Base-by-base conservation (phyloP, 176 grass and related monocot genomes). In the Secale cereale region DNA sequence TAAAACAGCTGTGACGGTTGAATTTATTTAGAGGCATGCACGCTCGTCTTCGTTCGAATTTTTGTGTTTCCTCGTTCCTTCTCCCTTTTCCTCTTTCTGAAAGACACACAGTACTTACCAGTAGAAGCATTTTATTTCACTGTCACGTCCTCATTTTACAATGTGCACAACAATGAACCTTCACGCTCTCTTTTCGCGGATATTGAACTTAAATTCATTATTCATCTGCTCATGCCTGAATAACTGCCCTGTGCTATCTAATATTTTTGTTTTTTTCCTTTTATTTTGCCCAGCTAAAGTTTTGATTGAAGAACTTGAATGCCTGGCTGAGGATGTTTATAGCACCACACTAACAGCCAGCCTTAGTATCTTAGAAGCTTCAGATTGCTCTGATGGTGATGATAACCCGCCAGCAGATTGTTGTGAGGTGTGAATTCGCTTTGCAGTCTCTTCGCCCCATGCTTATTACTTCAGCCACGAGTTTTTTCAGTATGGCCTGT, bases 291-390 rank as follows among this genome's bases (percentile, higher is more conserved):
- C 91, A 92, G 91, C 79, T 37, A 78, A 92, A 80, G 30, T 27
- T 74, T 78, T 86, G 78, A 80, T 92, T 65, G 35, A 89, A 33
- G 80, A 92, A 80, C 62, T 89, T 32, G 46, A 85, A 37, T 36
- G 50, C 71, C 80, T 92, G 54, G 79, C 52, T 6, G 68, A 89
- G 67, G 81, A 85, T 85, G 84, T 59, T 46, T 81, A 81, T 48
- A 76, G 74, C 69, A 59, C 75, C 81, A 26, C 70, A 27, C 50
- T 66, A 31, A 80, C 35, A 81, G 74, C 81, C 29, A 83, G 88
- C 62, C 31, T 73, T 81, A 67, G 63, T 52, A 30, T 63, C n/a
- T 70, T 77, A 60, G 30, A 19, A 45, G 6, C 60, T 61, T 78
- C 56, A 22, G 86, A 83, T 41, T 65, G 17, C 59, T 82, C 13